A percentile compares a stretch with the other conserved stretches of the same genome.
These are phyloP conservation scores for Harrya chromipes DNA, from an alignment of 768 basidiomycete species.

Conservation along the genomic window DNA sequence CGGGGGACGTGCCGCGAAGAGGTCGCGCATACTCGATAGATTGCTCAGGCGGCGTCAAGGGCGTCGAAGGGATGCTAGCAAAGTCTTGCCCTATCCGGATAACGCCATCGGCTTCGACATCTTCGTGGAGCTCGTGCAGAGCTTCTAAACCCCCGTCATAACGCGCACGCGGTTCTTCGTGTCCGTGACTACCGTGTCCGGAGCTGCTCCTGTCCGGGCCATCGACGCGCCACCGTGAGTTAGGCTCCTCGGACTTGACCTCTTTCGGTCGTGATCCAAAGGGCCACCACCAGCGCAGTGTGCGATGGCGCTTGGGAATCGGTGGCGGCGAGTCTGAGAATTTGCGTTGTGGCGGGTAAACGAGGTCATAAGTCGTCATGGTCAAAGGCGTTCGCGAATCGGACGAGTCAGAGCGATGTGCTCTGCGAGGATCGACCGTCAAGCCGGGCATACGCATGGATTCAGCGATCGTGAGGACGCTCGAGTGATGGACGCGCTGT, in stretches of 20 bases:
- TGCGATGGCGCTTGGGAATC: neutral
- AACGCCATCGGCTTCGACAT: slow-evolving; percentile 9
- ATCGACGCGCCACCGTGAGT: slow-evolving; percentile 22
- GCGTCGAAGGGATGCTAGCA: slow-evolving; percentile 12
- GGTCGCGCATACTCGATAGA: slow-evolving; percentile 5
- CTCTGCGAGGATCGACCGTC: slow-evolving; percentile 1
- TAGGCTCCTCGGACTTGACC: slow-evolving; percentile 23
- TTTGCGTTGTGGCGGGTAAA: slow-evolving; percentile 10
- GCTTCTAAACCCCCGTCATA: slow-evolving; percentile 5
- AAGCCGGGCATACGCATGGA: slow-evolving; percentile 15
- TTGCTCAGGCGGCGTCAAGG: slow-evolving; percentile 4
- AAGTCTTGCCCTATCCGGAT: slow-evolving; percentile 22
- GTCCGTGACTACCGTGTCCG: slow-evolving; percentile 15
- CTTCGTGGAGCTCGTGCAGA: slow-evolving; percentile 17
- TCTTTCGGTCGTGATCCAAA: slow-evolving; percentile 26
- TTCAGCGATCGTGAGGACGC: slow-evolving; percentile 18
- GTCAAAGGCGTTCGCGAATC: slow-evolving; percentile 31
- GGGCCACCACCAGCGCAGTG: slow-evolving; percentile 24
- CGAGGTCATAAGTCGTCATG: neutral
- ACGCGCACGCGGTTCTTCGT: neutral
- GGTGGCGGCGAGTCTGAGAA: slow-evolving; percentile 4
- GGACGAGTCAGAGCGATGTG: slow-evolving; percentile 23
- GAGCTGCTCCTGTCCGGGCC: slow-evolving; percentile 24
- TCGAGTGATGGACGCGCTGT: slow-evolving; percentile 12
- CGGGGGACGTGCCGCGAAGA: slow-evolving; percentile 2